Base-by-base conservation (phyloP, 1,284 basidiomycete species). In the Cryptococcus sp. region DNA sequence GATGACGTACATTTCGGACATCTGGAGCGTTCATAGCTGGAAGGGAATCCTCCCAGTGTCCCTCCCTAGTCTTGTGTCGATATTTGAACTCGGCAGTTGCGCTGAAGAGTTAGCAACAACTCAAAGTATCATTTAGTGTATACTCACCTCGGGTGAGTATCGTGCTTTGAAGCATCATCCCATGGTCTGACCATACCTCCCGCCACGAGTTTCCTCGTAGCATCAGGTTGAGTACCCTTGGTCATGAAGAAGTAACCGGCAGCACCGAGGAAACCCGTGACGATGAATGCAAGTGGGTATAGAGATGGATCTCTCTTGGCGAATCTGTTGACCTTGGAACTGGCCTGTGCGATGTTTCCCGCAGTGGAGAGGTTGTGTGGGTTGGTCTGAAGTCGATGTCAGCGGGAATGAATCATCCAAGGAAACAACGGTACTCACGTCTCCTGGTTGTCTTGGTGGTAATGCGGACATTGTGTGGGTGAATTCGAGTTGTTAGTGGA, bases 271-370 rank as follows among this genome's bases (percentile, higher is more conserved):
- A 67, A 66, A 55, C 67, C 70, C 49, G 65, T 65, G 52, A 78
- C 65, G 65, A 76, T 66, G 52, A 72, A 53, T 50, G 63, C 54
- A 43, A 78, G 57, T 5, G 76, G 76, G 68, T 76, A 78, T 23
- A 78, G 67, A 5, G 74, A 72, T 2, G 76, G 76, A 60, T 78
- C 76, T 35, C 72, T 66, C 59, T 74, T 72, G 46, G 75, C 76
- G 58, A 75, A 71, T 57, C 71, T 61, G 70, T 76, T 76, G 61
- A 77, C 72, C 32, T 65, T 63, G 34, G 63, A 51, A 41, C 73
- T 71, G 10, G 72, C 74, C 58, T 76, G 72, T 46, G 64, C 57
- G 50, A 72, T 51, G 62, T 73, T 70, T 31, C 56, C 63, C 7
- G 59, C 42, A 38, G 67, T 54, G 4, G 70, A 62, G 53, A 76